These are phyloP conservation scores for Pichia nakasei DNA, from an alignment of 805 yeast genomes.

Conservation along the genomic window DNA sequence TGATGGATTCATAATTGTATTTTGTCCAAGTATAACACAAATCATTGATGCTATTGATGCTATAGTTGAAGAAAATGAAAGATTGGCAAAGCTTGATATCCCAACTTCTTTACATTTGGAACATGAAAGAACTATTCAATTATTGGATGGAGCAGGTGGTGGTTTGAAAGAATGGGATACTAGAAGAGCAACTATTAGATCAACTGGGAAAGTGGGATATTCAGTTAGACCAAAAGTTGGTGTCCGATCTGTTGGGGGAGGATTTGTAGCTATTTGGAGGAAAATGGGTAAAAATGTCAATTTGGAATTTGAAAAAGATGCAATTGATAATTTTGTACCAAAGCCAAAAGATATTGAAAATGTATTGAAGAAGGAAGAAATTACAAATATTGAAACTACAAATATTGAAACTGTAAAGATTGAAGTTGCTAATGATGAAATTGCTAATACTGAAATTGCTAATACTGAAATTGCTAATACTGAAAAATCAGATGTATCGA, in stretches of 20 bases:
- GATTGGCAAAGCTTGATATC: neutral
- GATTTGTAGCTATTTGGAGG: slow-evolving; percentile 38
- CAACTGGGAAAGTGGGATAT: slow-evolving; percentile 31
- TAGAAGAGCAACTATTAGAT: slow-evolving; percentile 30
- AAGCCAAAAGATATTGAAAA: slow-evolving; percentile 2
- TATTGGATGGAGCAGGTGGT: slow-evolving; percentile 41
- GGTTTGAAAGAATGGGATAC: slow-evolving; percentile 47
- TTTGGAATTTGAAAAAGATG: slow-evolving; percentile 6
- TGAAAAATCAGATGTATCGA: too few species aligned
- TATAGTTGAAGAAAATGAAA: slow-evolving; percentile 16
- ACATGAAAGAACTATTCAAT: slow-evolving; percentile 31
- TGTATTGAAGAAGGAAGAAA: neutral
- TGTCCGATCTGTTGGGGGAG: slow-evolving; percentile 39
- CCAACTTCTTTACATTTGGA: slow-evolving; percentile 6
- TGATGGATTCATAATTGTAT: slow-evolving; percentile 36
- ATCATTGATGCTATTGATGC: slow-evolving; percentile 31
- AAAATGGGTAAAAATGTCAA: slow-evolving; percentile 17
- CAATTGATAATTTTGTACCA: slow-evolving; percentile 4
- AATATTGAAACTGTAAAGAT: neutral
- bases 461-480: too few species aligned
- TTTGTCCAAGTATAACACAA: slow-evolving; percentile 43
- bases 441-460: too few species aligned
- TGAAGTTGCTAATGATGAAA: too few species aligned
- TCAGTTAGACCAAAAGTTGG: slow-evolving; percentile 47
- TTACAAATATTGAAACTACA: neutral